These are phyloP conservation scores for Penicillium sp. DNA, from an alignment of 2,329 filamentous ascomycete species.

Conservation along the genomic window DNA sequence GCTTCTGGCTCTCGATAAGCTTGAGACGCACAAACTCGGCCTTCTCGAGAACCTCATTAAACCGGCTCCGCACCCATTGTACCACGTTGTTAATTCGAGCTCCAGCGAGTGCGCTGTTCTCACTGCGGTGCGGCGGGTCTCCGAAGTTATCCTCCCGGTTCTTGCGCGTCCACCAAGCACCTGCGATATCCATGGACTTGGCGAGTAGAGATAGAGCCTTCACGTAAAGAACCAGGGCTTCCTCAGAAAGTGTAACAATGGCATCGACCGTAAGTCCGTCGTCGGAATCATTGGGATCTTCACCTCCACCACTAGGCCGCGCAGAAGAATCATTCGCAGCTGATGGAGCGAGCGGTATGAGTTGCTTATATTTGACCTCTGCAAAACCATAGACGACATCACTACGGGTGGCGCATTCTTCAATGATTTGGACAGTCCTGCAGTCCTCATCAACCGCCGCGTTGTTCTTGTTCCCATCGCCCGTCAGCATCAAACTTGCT, in stretches of 20 bases:
- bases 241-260: conserved; percentile 83
- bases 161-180: conserved; percentile 84
- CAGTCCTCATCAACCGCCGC: conserved; percentile 74
- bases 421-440: conserved; percentile 75
- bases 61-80: conserved; percentile 89
- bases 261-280: conserved; percentile 83
- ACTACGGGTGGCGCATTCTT: conserved; percentile 88
- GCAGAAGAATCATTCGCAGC: conserved; percentile 38
- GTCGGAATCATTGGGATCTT: conserved; percentile 54
- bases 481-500: conserved; percentile 66
- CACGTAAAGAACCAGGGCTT: conserved; percentile 93
- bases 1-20: conserved; percentile 80
- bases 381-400: conserved; percentile 98
- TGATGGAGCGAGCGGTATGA: conserved; percentile 85
- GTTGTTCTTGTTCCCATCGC: conserved; percentile 63
- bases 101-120: conserved; percentile 56
- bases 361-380: conserved; percentile 96
- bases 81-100: conserved; percentile 88
- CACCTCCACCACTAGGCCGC: conserved; percentile 28
- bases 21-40: conserved; percentile 91
- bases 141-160: conserved; percentile 63
- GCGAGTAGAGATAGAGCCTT: conserved; percentile 88
- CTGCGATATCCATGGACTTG: conserved; percentile 94
- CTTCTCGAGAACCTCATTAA: conserved; percentile 97
- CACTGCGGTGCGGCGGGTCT: conserved; percentile 46